Evolutionary conservation across 306 rosid species (phyloP), one percentile per base, ranked within the genome.

Genomic region (Mimosa bimucronata): DNA sequence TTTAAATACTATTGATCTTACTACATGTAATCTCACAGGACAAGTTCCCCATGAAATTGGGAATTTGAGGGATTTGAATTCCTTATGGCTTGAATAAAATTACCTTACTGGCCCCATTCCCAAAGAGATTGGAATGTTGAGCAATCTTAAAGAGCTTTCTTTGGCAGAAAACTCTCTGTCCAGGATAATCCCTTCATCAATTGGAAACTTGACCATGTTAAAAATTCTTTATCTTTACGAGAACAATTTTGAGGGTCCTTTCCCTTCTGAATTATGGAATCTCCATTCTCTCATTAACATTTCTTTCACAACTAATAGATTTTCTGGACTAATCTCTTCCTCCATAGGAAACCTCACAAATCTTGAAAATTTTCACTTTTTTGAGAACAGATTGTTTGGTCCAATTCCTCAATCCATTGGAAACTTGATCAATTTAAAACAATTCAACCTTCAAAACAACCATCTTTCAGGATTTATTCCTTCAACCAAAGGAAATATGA

Each of bases 181-280:
- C 5, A 40, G 68, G 16, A 15, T 10, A 62, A 62, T 62, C 26
- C 72, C 72, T 9, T n/a, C 72, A 9, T 19, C 72, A n/a, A 66
- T 66, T 38, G 72, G 72, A 66, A 66, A 60, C 78, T 82, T 30
- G 68, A 70, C 14, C 77, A 70, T 7, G 74, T 70, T 61, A 61
- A 23, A 7, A 28, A 1, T 0, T 3, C 9, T 61, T 14, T 28
- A 1, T 61, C 67, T 61, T 5, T 3, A 61, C 6, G 0, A 2
- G 38, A 61, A 61, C 37, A 61, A 61, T 28, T n/a, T 61, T 0
- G 3, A 0, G 0, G 67, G 21, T 28, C n/a, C n/a, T 26, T 26
- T 61, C 28, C 67, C 67, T 61, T 4, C 15, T 26, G 67, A 28
- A 28, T 23, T 61, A 0, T 14, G 67, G 38, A 61, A 61, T 12